These are phyloP conservation scores for Penicillium atrosanguineum DNA, from an alignment of 495 filamentous ascomycete species.

Conservation along the genomic window DNA sequence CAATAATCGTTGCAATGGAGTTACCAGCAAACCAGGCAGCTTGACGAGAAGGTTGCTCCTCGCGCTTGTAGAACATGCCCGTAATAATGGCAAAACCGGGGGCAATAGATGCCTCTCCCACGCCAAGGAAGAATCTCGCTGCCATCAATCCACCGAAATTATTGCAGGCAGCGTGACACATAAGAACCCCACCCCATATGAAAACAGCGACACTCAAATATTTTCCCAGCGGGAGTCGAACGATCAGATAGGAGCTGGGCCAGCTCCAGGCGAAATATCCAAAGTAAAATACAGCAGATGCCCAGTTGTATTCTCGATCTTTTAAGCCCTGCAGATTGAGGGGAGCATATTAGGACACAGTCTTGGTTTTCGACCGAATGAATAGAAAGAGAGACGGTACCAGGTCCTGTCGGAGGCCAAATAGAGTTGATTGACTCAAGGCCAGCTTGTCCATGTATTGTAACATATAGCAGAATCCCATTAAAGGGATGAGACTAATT, in stretches of 20 bases:
- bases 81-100: slow-evolving; percentile 59
- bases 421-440: slow-evolving; percentile 51
- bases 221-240: slow-evolving; percentile 52
- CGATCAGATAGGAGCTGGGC: slow-evolving; percentile 49
- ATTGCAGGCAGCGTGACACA: slow-evolving; percentile 46
- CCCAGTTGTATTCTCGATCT: slow-evolving; percentile 48
- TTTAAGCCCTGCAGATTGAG: slow-evolving; percentile 19
- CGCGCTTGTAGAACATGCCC: slow-evolving; percentile 53
- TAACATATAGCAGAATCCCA: slow-evolving; percentile 45
- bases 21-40: slow-evolving; percentile 54
- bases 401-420: slow-evolving; percentile 28
- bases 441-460: slow-evolving; percentile 60
- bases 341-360: too few species aligned
- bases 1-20: slow-evolving; percentile 47
- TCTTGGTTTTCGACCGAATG: too few species aligned
- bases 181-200: slow-evolving; percentile 30
- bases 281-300: slow-evolving; percentile 48
- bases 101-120: slow-evolving; percentile 55
- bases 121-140: slow-evolving; percentile 52
- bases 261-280: slow-evolving; percentile 51
- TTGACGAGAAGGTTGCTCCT: slow-evolving; percentile 54
- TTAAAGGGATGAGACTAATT: slow-evolving; percentile 37
- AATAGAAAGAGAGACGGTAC: neutral
- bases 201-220: slow-evolving; percentile 37
- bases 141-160: slow-evolving; percentile 48